Percentiles rank a stretch among this genome's conserved stretches.
Evolutionary conservation across 345 rosid genomes (phyloP).

Genomic region (Camelina hispida): DNA sequence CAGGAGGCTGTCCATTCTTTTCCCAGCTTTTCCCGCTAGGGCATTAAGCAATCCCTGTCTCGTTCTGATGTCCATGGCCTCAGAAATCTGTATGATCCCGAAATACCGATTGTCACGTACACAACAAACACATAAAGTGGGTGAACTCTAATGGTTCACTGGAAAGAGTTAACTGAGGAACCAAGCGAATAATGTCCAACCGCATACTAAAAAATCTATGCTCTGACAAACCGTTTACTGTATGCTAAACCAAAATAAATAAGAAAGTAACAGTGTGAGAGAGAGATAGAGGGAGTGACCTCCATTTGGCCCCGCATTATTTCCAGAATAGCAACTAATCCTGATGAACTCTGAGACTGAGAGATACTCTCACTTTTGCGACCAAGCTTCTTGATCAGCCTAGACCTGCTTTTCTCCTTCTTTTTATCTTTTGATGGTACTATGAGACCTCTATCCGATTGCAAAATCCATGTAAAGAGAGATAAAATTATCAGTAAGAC

Average conservation of each 20-base stretch:
- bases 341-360: constrained; percentile 71
- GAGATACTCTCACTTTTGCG: constrained; percentile 67
- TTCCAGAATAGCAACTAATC: constrained; percentile 83
- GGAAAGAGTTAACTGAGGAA: constrained; percentile 3
- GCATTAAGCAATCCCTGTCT: constrained; percentile 93
- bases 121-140: constrained; percentile 13
- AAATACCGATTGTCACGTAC: constrained; percentile 28
- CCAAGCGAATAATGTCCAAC: constrained; percentile 21
- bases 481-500: constrained; percentile 9
- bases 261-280: constrained; percentile 25
- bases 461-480: constrained; percentile 18
- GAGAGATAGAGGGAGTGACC: constrained; percentile 52
- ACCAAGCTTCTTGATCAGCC: constrained; percentile 91
- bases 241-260: constrained; percentile 11
- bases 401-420: constrained; percentile 80
- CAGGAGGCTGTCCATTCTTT: constrained; percentile 89
- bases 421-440: constrained; percentile 90
- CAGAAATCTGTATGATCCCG: constrained; percentile 68
- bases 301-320: constrained; percentile 95
- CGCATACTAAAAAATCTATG: constrained; percentile 13
- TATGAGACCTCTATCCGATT: constrained; percentile 72
- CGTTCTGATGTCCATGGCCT: constrained; percentile 95
- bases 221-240: constrained; percentile 9
- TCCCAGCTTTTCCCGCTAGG: constrained; percentile 84
- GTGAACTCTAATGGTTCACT: background rate